Evolutionary conservation across 140 eudicot species (phyloP), one percentile per base, ranked within the genome.

Genomic region (Stevia rebaudiana): DNA sequence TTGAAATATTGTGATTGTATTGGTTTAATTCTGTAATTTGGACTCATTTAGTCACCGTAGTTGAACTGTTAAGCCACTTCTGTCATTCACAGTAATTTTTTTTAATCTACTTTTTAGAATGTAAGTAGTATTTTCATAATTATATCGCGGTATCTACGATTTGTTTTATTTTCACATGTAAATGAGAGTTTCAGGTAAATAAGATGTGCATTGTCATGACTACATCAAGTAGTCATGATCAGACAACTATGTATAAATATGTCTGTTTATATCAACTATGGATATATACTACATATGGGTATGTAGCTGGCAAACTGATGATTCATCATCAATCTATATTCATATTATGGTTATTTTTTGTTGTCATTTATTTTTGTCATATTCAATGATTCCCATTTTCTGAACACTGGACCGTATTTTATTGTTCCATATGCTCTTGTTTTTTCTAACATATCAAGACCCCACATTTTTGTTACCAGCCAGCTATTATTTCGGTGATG

Each of bases 401-500:
- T 4, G 4, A 65, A 57, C 67, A 71, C 56, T 69, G 86, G 77
- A 49, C 84, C 80, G 66, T 81, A 39, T 17, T 65, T 30, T 55
- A 78, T 79, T 72, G 74, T 79, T 76, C 61, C 82, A 65, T 76
- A 73, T 84, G 70, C 71, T 55, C 17, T 69, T 75, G 77, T 73
- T 76, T 44, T 13, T 58, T 76, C 61, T 16, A 19, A 63, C 24
- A 30, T 54, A 10, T 42, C 17, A 33, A 54, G 61, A 36, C 73
- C 78, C 65, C 69, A 64, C 76, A 52, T 40, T 75, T 13, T 72
- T 70, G 55, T 37, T 68, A 10, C 49, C 61, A 63, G 63, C 72
- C 73, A 60, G 47, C 47, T 58, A 7, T 18, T 7, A 18, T 8
- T 36, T 36, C 7, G 7, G 37, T 33, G 61, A 39, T 61, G 30